Base-by-base conservation (phyloP, 164 flowering plant genomes). In the Chloranthus sessilifolius region DNA sequence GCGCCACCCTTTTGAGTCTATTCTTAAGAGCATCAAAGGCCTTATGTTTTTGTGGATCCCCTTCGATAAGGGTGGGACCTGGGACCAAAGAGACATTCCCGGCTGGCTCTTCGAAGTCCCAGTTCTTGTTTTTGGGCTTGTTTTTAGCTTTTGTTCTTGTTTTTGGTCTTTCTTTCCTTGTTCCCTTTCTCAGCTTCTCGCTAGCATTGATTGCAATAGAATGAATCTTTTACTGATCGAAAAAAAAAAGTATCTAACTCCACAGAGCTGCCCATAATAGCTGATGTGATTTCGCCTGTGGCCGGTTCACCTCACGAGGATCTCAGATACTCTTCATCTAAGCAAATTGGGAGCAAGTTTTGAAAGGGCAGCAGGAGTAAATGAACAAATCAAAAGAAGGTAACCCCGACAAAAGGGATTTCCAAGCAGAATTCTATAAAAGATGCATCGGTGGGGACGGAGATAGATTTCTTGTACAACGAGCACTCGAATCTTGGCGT, bases 371-470 rank as follows among this genome's bases (percentile, higher is more conserved):
- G 42, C 58, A 55, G 56, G 47, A 70, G 73, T 58, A 62, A 66
- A 43, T 59, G 67, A 4, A 46, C 53, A 19, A 65, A 66, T 50
- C 56, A 50, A 46, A 76, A 70, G 53, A 68, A 62, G 50, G 52
- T 55, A 39, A 34, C 54, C n/a, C 51, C 45, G 11, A 54, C 47
- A 31, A 69, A 59, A 51, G 53, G 50, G 28, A 47, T 56, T 21
- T 59, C 71, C 16, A 56, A 52, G 31, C 76, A 72, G 54, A 66
- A 65, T 26, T 69, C 76, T 39, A 45, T 62, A 10, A 69, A 67
- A 43, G 78, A 66, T 47, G 54, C 47, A 30, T 46, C 71, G 3
- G 47, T 30, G 36, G 79, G 77, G 42, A 71, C 76, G n/a, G 82
- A 75, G 56, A 65, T 50, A 47, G 80, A 72, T 1, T 64, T 68